phyloP scores from a whole-genome alignment of 129 eudicot genomes.

The Flaveria trinervia region DNA sequence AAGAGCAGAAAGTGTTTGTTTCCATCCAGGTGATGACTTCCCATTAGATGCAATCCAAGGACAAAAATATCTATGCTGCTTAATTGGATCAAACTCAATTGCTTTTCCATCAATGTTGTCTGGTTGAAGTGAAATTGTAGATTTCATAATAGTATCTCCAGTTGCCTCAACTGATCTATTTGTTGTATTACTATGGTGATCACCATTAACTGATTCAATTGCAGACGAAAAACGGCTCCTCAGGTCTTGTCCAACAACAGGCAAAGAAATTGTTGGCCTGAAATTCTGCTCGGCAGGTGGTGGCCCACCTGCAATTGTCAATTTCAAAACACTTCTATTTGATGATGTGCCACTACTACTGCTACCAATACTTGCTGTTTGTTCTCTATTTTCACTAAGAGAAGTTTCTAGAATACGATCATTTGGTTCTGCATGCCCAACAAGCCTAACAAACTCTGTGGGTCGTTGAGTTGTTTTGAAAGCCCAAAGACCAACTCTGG shows the following conservation, averaged over 20 bases:
- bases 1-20: conserved; percentile 73
- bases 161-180: conserved; percentile 26
- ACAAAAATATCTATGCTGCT: conserved; percentile 92
- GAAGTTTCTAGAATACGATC: conserved; percentile 32
- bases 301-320: conserved; percentile 98
- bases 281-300: conserved; percentile 86
- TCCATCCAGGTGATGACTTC: conserved; percentile 71
- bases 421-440: conserved; percentile 60
- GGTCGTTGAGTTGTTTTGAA: conserved; percentile 71
- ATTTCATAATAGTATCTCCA: conserved; percentile 24
- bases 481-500: conserved; percentile 90
- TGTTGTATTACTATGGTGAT: conserved; percentile 23
- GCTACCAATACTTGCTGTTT: conserved; percentile 16
- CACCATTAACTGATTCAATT: conserved; percentile 29
- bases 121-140: conserved; percentile 28
- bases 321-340: conserved; percentile 30
- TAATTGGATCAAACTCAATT: conserved; percentile 78
- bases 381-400: conserved; percentile 34
- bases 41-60: conserved; percentile 79
- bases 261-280: conserved; percentile 75
- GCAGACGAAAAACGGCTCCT: conserved; percentile 58
- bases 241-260: conserved; percentile 80
- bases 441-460: conserved; percentile 70
- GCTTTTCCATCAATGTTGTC: conserved; percentile 32
- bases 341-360: conserved; percentile 35